These are phyloP conservation scores for Capsaspora owczarzaki DNA, from an alignment of 78 protist genomes.

Conservation along the genomic window DNA sequence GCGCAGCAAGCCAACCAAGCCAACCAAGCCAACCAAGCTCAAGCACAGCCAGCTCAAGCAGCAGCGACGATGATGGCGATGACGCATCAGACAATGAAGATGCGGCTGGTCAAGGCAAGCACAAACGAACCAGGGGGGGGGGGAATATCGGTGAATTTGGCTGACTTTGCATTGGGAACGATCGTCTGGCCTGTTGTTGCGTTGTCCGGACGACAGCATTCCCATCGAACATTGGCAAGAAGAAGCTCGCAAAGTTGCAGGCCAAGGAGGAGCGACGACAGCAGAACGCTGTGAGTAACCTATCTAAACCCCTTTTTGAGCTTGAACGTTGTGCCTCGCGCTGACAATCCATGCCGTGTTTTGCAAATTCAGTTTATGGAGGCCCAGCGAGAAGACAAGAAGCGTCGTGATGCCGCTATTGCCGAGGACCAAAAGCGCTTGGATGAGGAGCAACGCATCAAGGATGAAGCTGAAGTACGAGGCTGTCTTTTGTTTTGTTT, in stretches of 20 bases:
- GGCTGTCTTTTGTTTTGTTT: not conserved
- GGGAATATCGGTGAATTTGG: too few species aligned
- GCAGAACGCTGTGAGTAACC: not conserved
- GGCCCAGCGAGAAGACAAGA: conserved; percentile 11
- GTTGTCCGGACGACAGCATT: too few species aligned
- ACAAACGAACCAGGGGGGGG: too few species aligned
- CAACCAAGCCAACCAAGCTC: too few species aligned
- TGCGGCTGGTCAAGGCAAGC: too few species aligned
- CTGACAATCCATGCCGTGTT: not conserved
- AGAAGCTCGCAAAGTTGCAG: not conserved
- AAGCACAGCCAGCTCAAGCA: too few species aligned
- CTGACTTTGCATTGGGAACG: too few species aligned
- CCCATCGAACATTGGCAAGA: not conserved
- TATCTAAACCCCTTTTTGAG: not conserved
- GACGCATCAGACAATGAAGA: too few species aligned
- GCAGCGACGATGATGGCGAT: too few species aligned
- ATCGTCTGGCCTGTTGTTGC: too few species aligned
- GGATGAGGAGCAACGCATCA: not conserved
- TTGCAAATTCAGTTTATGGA: not conserved
- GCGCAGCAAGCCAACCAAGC: too few species aligned
- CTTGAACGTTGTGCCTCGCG: too few species aligned
- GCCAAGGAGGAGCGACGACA: not conserved
- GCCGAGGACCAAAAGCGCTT: not conserved
- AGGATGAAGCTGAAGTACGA: not conserved
- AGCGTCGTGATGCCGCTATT: not conserved